Evolutionary conservation across 164 flowering plant species (phyloP), one percentile per base, ranked within the genome.

Genomic region (Litsea cubeba): DNA sequence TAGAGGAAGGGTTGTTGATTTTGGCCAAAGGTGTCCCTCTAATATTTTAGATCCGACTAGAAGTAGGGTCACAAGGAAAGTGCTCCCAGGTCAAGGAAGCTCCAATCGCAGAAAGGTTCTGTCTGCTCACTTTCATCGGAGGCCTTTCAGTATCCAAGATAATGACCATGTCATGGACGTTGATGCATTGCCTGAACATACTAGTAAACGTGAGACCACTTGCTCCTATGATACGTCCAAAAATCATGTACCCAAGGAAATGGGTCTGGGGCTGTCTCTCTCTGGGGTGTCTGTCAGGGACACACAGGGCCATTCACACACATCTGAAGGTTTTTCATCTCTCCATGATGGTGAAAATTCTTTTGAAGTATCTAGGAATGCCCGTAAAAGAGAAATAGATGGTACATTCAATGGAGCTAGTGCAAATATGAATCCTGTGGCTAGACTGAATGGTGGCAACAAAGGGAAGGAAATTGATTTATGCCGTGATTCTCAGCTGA

Each of bases 311-410:
- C 35, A 12, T 26, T 23, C 62, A 50, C 62, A 20, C 22, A 49
- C 25, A 20, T 67, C 75, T 46, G 28, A 26, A 70, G 65, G 60
- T 25, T 57, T 68, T 57, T 72, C 73, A 32, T 77, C 76, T 63
- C 77, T 64, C 1, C 23, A 50, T 71, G 25, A 46, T 58, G 68
- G 32, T 40, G 69, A 22, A 6, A 70, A 50, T 71, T 69, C 72
- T 79, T 67, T 72, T 20, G 70, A 46, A 17, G 62, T 57, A 26
- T 62, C 82, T 25, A 64, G 66, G 50, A 62, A 50, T 49, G 57
- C 54, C 62, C 50, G 11, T 22, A 82, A 82, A 69, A 79, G 82
- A 58, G 83, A 79, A 68, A 80, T 72, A 23, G 82, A 75, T 64
- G 49, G 68, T 68, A 18, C 70, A 17, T 76, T 49, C 63, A 78